Evolutionary conservation across 768 basidiomycete genomes (phyloP), one percentile per base, ranked within the genome.

Genomic region (Leccinum fibrillosum): DNA sequence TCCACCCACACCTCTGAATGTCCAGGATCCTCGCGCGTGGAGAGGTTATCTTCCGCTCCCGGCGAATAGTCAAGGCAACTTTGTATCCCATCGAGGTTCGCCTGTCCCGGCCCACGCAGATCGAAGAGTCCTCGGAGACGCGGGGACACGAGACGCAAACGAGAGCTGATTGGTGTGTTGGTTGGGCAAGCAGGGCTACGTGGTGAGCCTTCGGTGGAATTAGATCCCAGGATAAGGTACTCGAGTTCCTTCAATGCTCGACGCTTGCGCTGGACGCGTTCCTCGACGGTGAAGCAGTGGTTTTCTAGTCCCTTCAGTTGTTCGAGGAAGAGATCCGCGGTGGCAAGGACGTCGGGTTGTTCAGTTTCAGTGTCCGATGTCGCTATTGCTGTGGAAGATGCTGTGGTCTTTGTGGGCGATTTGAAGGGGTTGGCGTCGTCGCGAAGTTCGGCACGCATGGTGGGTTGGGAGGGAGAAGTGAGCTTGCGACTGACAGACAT

Each of bases 71-170:
- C 70, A 2, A 63, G 34, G 23, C 62, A 56, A n/a, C 50, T 73
- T 35, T 71, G 72, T 8, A 52, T 57, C 7, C 60, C 49, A 45
- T 72, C 59, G 32, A 57, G 30, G 52, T 71, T 71, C 23, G 49
- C 53, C 23, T 61, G 60, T 3, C 72, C 66, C 2, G 70, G 70
- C 19, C 69, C 70, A 15, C 28, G 67, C 9, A 69, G 32, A 48
- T 71, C 72, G 39, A 72, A 73, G 54, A 72, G 65, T 10, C 72
- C 72, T 13, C 62, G 70, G 44, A 71, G 69, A 42, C 70, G 70
- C 28, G 72, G 72, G 9, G 72, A 63, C 17, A 62, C 35, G 9
- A 49, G 39, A 25, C 52, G 57, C 17, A 69, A 49, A 19, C 61
- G 62, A 49, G 61, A 50, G 37, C 44, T 25, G 25, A 57, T 52